Conservation (phyloP, 257 asterid genomes). For the Linderniella brevidens region DNA sequence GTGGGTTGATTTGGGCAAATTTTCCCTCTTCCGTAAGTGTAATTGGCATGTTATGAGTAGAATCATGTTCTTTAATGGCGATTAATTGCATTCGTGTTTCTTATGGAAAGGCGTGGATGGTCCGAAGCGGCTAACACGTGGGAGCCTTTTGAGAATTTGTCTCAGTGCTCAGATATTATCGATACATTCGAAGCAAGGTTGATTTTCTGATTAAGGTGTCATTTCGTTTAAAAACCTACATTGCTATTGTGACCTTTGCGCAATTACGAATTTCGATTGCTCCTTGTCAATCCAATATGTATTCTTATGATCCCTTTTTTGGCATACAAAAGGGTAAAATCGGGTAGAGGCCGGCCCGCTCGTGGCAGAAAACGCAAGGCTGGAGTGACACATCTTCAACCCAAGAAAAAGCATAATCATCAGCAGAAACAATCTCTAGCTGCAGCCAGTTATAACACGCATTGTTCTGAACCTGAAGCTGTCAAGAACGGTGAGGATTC, state of each 20-base stretch:
- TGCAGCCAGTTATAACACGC: slow-evolving; percentile 31
- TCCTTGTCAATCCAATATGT: slow-evolving; percentile 8
- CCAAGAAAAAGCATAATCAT: slow-evolving; percentile 38
- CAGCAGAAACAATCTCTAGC: slow-evolving; percentile 32
- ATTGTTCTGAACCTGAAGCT: slow-evolving; percentile 5
- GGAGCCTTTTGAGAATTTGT: slow-evolving; percentile 73
- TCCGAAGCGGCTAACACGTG: slow-evolving; percentile 79
- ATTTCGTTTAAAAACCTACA: background rate
- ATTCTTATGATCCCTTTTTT: slow-evolving; percentile 11
- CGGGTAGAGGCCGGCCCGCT: slow-evolving; percentile 37
- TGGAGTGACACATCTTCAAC: slow-evolving; percentile 29
- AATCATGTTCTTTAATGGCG: background rate
- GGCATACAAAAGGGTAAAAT: slow-evolving; percentile 25
- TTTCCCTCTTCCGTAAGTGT: background rate
- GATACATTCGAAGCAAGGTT: slow-evolving; percentile 83
- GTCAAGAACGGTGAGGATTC: too few relatives aligned
- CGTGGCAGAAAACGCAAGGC: slow-evolving; percentile 64
- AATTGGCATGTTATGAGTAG: background rate
- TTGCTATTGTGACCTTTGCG: slow-evolving; percentile 2
- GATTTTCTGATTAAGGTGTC: slow-evolving; percentile 7
- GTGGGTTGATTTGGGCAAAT: too few relatives aligned
- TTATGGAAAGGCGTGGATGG: slow-evolving; percentile 77
- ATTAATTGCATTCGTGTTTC: slow-evolving; percentile 3
- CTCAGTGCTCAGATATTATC: slow-evolving; percentile 46
- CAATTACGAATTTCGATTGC: slow-evolving; percentile 5